Base-by-base conservation (phyloP, 2,329 filamentous ascomycete species). In the Aspergillus hiratsukae region DNA sequence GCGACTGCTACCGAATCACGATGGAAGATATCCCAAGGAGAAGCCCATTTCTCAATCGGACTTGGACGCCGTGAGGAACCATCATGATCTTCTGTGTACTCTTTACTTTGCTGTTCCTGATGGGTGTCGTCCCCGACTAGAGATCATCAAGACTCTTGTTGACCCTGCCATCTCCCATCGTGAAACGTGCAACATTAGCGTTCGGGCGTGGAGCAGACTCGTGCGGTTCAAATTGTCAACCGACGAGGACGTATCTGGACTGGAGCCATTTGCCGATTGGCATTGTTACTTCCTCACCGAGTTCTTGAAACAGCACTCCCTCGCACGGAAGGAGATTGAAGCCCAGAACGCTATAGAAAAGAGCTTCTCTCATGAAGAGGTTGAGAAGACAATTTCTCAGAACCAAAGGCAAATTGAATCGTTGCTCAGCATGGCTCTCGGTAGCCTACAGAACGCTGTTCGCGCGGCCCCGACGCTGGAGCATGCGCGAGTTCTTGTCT, bases 51-150 rank as follows among this genome's bases (percentile, higher is more conserved):
- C 75, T 29, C 75, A 80, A 53, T 75, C 79, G 55, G 83, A 83
- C 59, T 70, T 86, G 11, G 78, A 82, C 52, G 82, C 83, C 1
- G 70, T 86, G 48, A 78, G 82, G 49, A 87, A 86, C 61, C 83
- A 87, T 57, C 83, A 85, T 60, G 83, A 86, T 63, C 73, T 87
- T 17, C 75, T 87, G 0, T 83, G 80, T 54, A 83, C 81, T 3
- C 72, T 87, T 14, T 86, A 86, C 65, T 85, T 78, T 75, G 79
- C 78, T 45, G 79, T 81, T 40, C 83, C 83, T 27, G 69, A 79
- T 28, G 72, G 75, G 1, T 80, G 75, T 63, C 76, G 83, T n/a
- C 82, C 82, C 43, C 75, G 78, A 46, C 61, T 84, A 4, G 74
- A 79, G 52, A 72, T 78, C 5, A 76, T 86, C 49, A 78, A 75